Evolutionary conservation across 495 filamentous ascomycete genomes (phyloP), one percentile per base, ranked within the genome.

Genomic region (Aspergillus steynii): DNA sequence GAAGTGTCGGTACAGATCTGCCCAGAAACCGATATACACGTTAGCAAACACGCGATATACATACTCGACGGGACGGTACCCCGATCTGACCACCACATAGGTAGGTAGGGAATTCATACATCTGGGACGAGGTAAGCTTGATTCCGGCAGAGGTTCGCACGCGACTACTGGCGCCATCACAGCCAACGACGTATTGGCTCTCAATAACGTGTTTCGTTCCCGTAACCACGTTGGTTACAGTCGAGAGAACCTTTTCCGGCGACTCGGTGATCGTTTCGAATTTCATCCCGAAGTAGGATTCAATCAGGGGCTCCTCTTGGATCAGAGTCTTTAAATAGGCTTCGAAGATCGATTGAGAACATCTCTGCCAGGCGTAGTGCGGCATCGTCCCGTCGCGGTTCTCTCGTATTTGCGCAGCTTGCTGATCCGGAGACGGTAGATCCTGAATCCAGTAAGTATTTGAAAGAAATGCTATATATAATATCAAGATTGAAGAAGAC

Each of bases 151-250:
- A 20, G 20, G 20, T 20, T 20, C 67, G 59, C 2, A 70, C 62
- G 8, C 37, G 14, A 42, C 67, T 70, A 7, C 50, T 25, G 25
- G 52, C 64, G 3, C 67, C 67, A 58, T 70, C 67, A 49, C 67
- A 67, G 4, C 64, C 67, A 9, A 65, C 53, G 4, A 67, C 32
- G 55, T 58, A 61, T 20, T 31, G 20, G 10, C 29, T 42, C 4
- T 34, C 37, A 8, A 58, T 20, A 10, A 27, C 32, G 10, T 57
- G 53, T n/a, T 37, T 49, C 14, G 27, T 31, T 8, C 52, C 53
- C 14, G 29, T 12, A 32, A 28, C 29, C 28, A 48, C 28, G 49
- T 61, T 46, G 52, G 48, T 54, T 25, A 65, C 29, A 12, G 29
- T 53, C 20, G 20, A 20, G 4, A 31, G 14, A 32, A 31, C 58